A percentile compares a stretch with the other conserved stretches of the same genome.
Conservation (phyloP, 148 eudicot species). For the Heliosperma pusillum region DNA sequence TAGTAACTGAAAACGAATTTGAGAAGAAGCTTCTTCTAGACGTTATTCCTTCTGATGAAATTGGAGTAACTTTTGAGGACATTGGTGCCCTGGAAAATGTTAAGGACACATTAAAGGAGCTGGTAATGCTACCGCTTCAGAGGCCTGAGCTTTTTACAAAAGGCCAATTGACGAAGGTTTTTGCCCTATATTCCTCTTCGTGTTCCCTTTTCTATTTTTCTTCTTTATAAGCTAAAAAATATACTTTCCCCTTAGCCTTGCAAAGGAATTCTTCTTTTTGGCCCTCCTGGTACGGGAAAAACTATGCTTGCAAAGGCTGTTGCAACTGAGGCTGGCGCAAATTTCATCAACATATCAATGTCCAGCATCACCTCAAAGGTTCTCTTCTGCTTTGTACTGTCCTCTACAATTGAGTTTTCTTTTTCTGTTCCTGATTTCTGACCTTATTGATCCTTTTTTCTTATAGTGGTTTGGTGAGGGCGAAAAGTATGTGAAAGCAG, state of each 20-base stretch:
- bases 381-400: not conserved
- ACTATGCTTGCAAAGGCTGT: slow-evolving; percentile 99
- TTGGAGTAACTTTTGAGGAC: slow-evolving; percentile 85
- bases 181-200: not conserved
- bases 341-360: slow-evolving; percentile 95
- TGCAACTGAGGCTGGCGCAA: slow-evolving; percentile 98
- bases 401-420: slow-evolving; percentile 1
- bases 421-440: not conserved
- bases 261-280: slow-evolving; percentile 91
- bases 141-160: slow-evolving; percentile 84
- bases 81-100: slow-evolving; percentile 89
- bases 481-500: slow-evolving; percentile 96
- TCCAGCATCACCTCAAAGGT: slow-evolving; percentile 96
- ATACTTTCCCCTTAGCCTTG: slow-evolving; percentile 65
- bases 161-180: slow-evolving; percentile 91
- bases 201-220: not conserved
- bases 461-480: slow-evolving; percentile 98
- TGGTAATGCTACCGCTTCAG: slow-evolving; percentile 92
- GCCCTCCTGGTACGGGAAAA: slow-evolving; percentile 98
- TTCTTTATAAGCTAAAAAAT: slow-evolving; percentile 14
- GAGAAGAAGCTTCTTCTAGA: slow-evolving; percentile 82
- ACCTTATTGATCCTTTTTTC: slow-evolving; percentile 4
- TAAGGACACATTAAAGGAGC: slow-evolving; percentile 76
- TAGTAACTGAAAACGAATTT: slow-evolving; percentile 90
- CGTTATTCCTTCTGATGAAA: slow-evolving; percentile 85